These are phyloP conservation scores for Melocanna baccifera DNA, from an alignment of 176 grass and related monocot species.

Conservation along the genomic window DNA sequence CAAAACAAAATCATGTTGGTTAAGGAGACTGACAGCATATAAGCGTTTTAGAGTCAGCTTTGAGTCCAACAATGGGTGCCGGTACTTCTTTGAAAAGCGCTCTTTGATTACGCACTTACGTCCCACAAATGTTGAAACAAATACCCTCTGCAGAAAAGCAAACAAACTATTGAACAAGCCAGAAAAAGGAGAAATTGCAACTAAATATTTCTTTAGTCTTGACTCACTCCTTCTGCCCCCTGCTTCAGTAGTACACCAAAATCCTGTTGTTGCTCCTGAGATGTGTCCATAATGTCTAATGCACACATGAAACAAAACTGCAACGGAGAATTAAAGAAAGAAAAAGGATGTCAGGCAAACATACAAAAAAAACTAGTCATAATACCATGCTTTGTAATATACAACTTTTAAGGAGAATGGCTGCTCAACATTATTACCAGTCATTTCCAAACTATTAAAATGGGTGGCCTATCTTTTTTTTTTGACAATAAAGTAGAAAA, in stretches of 20 bases:
- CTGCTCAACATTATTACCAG: neutral
- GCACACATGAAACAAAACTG: slow-evolving; percentile 17
- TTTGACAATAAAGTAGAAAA: neutral
- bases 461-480: neutral
- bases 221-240: slow-evolving; percentile 86
- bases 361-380: neutral
- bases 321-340: neutral
- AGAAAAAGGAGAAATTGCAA: slow-evolving; percentile 10
- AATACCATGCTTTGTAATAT: too few relatives aligned
- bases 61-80: slow-evolving; percentile 72
- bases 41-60: slow-evolving; percentile 83
- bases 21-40: slow-evolving; percentile 60
- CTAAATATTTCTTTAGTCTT: neutral
- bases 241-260: slow-evolving; percentile 79
- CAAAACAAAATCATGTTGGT: neutral
- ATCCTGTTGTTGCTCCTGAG: slow-evolving; percentile 38
- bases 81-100: slow-evolving; percentile 86
- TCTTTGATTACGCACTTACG: slow-evolving; percentile 74
- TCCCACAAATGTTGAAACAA: slow-evolving; percentile 69
- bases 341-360: neutral
- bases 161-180: slow-evolving; percentile 34
- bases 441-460: slow-evolving; percentile 23
- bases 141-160: slow-evolving; percentile 64
- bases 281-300: slow-evolving; percentile 46
- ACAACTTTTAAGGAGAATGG: neutral